Conservation (phyloP, 805 yeast genomes). For the Sugiyamaella floridensis region DNA sequence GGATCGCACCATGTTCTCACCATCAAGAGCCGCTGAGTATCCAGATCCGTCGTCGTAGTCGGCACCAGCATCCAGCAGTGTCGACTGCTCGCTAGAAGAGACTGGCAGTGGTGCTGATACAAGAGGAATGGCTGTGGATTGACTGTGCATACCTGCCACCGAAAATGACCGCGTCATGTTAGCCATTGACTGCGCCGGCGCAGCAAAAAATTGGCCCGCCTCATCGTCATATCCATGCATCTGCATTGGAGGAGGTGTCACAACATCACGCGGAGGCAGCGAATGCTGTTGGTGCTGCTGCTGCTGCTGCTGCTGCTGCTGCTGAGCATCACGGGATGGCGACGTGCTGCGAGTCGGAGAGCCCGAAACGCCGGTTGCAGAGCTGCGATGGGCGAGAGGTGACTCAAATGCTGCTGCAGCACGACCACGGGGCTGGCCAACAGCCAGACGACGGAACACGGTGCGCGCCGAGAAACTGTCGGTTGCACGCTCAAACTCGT, state of each 20-base stretch:
- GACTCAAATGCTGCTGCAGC: slow-evolving; percentile 4
- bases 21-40: slow-evolving; percentile 5
- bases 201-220: neutral
- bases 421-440: neutral
- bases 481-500: slow-evolving; percentile 31
- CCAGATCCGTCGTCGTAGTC: slow-evolving; percentile 6
- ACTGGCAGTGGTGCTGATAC: slow-evolving; percentile 3
- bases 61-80: slow-evolving; percentile 1
- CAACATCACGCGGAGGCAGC: neutral
- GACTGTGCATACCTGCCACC: slow-evolving; percentile 12
- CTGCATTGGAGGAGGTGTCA: neutral
- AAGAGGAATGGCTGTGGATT: neutral
- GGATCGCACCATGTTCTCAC: slow-evolving; percentile 20
- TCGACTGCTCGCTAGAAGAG: neutral
- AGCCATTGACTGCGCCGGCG: slow-evolving; percentile 6
- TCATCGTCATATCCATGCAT: neutral
- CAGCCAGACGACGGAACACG: slow-evolving; percentile 28
- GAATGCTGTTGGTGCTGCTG: neutral
- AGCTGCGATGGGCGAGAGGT: slow-evolving; percentile 5
- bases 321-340: neutral
- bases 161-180: slow-evolving; percentile 19
- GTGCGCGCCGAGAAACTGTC: slow-evolving; percentile 33
- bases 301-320: neutral
- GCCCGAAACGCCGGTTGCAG: neutral
- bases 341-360: neutral